phyloP scores from a whole-genome alignment of 2,329 filamentous ascomycete species.

The Diplodia intermedia region DNA sequence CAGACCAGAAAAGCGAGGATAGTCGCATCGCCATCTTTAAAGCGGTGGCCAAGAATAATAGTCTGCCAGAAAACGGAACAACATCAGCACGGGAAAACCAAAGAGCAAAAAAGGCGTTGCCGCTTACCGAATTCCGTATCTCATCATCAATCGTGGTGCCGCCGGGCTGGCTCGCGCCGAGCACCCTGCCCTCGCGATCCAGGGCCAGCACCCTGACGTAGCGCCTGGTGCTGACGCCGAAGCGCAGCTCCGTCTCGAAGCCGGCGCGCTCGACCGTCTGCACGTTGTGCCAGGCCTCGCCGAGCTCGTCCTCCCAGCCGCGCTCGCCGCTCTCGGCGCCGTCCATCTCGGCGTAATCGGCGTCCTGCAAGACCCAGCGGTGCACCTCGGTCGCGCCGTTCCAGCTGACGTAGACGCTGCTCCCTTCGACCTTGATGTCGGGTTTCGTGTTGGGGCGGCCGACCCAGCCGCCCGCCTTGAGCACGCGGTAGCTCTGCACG shows the following conservation, averaged over 20 bases:
- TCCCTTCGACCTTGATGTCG: conserved; percentile 35
- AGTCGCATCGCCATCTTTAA: conserved; percentile 18
- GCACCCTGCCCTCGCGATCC: conserved; percentile 30
- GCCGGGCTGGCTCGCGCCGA: conserved; percentile 19
- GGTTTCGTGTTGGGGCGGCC: conserved; percentile 37
- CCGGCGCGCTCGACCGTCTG: conserved; percentile 33
- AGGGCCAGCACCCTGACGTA: conserved; percentile 34
- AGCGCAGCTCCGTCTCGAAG: conserved; percentile 35
- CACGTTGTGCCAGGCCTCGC: conserved; percentile 28
- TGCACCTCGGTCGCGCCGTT: conserved; percentile 42
- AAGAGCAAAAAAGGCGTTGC: no score
- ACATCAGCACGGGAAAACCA: not conserved
- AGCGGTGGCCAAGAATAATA: conserved; percentile 13
- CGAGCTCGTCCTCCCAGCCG: conserved; percentile 1
- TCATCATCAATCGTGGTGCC: conserved; percentile 18
- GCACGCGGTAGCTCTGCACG: conserved; percentile 49
- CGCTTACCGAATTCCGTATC: conserved; percentile 19
- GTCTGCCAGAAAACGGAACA: not conserved
- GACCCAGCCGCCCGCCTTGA: conserved; percentile 39
- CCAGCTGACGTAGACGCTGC: conserved; percentile 39
- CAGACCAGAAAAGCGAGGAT: conserved; percentile 16
- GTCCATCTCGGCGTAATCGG: conserved; percentile 28
- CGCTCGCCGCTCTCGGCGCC: conserved; percentile 35
- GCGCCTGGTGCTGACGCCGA: conserved; percentile 14
- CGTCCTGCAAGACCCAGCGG: conserved; percentile 41